These are phyloP conservation scores for Camellia lanceoleosa DNA, from an alignment of 148 eudicot genomes.

Conservation along the genomic window DNA sequence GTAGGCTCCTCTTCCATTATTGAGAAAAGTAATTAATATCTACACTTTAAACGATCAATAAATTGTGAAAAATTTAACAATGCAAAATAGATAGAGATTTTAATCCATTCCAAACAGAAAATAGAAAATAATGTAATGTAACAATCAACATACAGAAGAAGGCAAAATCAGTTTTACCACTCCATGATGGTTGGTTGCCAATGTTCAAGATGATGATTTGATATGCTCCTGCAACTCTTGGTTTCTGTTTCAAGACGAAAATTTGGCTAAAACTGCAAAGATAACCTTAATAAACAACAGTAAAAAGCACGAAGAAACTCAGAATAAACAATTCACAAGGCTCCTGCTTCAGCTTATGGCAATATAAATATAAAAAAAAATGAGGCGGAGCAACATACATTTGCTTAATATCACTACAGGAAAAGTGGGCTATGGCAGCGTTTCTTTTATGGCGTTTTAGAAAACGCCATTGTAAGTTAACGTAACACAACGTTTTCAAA, in stretches of 20 bases:
- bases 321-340: neutral
- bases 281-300: neutral
- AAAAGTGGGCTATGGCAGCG: too few species aligned
- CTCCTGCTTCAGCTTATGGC: neutral
- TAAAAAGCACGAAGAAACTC: neutral
- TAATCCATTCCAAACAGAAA: too few species aligned
- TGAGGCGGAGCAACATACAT: neutral
- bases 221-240: slow-evolving; percentile 3
- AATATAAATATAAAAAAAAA: too few species aligned
- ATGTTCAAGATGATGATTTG: slow-evolving; percentile 5
- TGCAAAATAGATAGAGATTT: too few species aligned
- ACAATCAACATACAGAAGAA: neutral
- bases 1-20: neutral
- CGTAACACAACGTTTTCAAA: too few species aligned
- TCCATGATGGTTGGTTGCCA: slow-evolving; percentile 12
- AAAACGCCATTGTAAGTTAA: too few species aligned
- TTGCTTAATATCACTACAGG: too few species aligned
- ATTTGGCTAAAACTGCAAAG: slow-evolving; percentile 1
- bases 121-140: too few species aligned
- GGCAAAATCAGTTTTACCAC: neutral
- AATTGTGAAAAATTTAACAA: too few species aligned
- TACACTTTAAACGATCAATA: too few species aligned
- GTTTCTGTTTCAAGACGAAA: slow-evolving; percentile 1
- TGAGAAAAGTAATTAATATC: too few species aligned
- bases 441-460: too few species aligned